phyloP scores from a whole-genome alignment of 257 asterid genomes.

The Ocimum tenuiflorum region DNA sequence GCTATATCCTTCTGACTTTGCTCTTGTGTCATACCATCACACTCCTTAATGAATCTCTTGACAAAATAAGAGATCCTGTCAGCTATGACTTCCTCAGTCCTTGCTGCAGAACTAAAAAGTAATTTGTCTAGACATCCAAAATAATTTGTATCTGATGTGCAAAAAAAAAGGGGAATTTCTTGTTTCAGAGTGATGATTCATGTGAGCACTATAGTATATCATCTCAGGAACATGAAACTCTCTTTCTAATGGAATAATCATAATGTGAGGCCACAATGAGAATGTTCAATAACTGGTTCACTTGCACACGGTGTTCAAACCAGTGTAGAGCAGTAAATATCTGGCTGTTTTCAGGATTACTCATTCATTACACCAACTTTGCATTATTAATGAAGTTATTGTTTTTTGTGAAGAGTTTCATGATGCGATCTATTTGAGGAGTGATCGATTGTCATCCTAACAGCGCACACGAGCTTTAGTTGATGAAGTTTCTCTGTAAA shows the following conservation, averaged over 20 bases:
- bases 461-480: neutral
- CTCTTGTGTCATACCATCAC: neutral
- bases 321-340: neutral
- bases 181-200: neutral
- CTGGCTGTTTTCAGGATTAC: neutral
- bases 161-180: neutral
- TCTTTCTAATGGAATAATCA: neutral
- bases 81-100: neutral
- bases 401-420: neutral
- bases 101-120: neutral
- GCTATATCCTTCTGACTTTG: neutral
- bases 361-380: neutral
- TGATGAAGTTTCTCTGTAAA: neutral
- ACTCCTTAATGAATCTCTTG: neutral
- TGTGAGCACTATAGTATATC: neutral
- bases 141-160: neutral
- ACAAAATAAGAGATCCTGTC: neutral
- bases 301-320: neutral
- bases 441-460: neutral
- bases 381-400: neutral
- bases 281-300: neutral
- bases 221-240: neutral
- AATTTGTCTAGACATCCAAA: neutral
- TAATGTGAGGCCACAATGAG: neutral
- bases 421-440: slow-evolving; percentile 2